Conservation (phyloP, 108 stramenopile species). For the Nitzschia putrida region DNA sequence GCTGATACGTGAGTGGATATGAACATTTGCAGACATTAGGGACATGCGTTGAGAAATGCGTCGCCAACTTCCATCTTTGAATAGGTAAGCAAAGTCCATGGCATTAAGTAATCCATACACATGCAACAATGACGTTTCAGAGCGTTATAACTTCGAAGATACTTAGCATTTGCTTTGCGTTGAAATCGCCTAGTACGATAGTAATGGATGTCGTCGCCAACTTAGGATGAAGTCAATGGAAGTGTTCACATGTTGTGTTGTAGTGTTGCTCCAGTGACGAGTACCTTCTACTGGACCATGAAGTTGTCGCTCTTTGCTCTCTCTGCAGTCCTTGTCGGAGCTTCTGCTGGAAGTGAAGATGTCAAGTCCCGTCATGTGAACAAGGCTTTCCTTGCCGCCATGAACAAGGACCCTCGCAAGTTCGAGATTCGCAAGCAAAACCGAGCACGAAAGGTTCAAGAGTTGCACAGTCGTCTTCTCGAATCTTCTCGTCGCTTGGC, state of each 20-base stretch:
- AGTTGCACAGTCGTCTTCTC: constrained; percentile 21
- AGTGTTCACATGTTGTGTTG: neutral
- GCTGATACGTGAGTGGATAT: too few relatives aligned
- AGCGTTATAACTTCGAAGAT: neutral
- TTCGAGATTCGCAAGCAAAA: constrained; percentile 7
- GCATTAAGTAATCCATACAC: too few relatives aligned
- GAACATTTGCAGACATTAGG: too few relatives aligned
- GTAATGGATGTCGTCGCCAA: neutral
- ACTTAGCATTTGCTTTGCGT: neutral
- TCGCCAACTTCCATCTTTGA: too few relatives aligned
- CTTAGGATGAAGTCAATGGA: too few relatives aligned
- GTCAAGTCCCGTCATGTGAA: constrained; percentile 7
- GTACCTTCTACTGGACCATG: neutral
- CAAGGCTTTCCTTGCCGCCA: constrained; percentile 36
- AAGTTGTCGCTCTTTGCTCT: constrained; percentile 9
- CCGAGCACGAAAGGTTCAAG: constrained; percentile 27
- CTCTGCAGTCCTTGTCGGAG: constrained; percentile 5
- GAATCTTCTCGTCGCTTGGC: constrained; percentile 17
- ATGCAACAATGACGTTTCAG: neutral
- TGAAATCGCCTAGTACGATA: constrained; percentile 2
- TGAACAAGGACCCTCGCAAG: constrained; percentile 18
- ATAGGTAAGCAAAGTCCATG: too few relatives aligned
- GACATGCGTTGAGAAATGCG: too few relatives aligned
- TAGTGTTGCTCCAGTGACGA: neutral
- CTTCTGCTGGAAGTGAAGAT: constrained; percentile 1